Evolutionary conservation across 371 early-diverging fungal species (phyloP).

Genomic region (Mucor indicus): DNA sequence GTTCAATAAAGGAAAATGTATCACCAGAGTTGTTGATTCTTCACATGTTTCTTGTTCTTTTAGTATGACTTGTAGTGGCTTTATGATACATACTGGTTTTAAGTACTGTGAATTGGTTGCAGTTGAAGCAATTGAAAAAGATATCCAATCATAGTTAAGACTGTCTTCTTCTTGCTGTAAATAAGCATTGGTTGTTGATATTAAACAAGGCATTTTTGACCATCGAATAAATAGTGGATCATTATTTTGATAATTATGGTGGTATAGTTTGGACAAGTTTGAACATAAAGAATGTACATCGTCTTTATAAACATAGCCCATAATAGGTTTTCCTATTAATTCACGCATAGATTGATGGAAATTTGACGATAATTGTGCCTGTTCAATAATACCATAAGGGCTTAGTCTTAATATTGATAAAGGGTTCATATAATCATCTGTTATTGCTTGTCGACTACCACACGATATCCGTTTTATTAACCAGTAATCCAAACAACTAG

Average conservation of each 20-base stretch:
- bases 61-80: slow-evolving; percentile 4
- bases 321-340: slow-evolving; percentile 17
- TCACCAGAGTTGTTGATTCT: slow-evolving; percentile 1
- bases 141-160: slow-evolving; percentile 21
- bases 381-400: slow-evolving; percentile 25
- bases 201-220: slow-evolving; percentile 13
- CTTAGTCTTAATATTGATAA: slow-evolving; percentile 17
- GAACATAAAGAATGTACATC: slow-evolving; percentile 14
- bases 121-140: slow-evolving; percentile 8
- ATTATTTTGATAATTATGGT: background rate
- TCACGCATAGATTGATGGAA: slow-evolving; percentile 8
- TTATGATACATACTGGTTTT: slow-evolving; percentile 6
- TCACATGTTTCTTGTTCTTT: background rate
- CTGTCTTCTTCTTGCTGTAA: background rate
- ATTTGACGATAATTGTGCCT: slow-evolving; percentile 4
- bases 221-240: slow-evolving; percentile 19
- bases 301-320: slow-evolving; percentile 24
- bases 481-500: slow-evolving; percentile 18
- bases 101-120: background rate
- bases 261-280: slow-evolving; percentile 5
- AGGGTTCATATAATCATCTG: background rate
- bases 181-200: background rate
- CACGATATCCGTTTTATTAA: slow-evolving; percentile 2
- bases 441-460: background rate
- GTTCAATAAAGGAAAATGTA: slow-evolving; percentile 6